Evolutionary conservation across 306 rosid species (phyloP).

Genomic region (Geum urbanum): DNA sequence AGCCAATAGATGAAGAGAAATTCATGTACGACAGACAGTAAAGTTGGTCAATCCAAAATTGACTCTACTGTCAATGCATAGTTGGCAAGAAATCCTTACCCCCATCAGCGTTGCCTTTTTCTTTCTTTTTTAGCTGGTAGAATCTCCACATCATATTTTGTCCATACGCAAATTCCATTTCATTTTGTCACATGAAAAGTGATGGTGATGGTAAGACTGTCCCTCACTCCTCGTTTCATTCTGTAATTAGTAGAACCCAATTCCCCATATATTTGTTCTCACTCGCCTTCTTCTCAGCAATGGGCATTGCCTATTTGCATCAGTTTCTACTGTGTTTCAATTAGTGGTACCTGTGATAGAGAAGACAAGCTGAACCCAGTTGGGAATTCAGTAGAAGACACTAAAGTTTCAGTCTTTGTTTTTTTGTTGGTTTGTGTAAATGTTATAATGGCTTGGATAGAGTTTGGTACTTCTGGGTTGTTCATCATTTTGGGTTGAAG

Average conservation of each 20-base stretch:
- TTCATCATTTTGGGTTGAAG: not conserved
- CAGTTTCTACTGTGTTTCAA: not conserved
- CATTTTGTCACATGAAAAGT: not conserved
- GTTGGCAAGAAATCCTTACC: not conserved
- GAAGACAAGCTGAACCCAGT: not conserved
- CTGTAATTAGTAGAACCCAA: not conserved
- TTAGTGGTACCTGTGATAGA: not conserved
- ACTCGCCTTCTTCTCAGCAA: not conserved
- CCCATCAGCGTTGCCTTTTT: not conserved
- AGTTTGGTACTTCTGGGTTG: not conserved
- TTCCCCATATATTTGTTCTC: not conserved
- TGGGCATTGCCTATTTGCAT: not conserved
- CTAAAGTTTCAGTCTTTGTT: not conserved
- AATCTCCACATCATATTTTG: slow-evolving; percentile 1
- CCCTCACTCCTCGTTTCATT: not conserved
- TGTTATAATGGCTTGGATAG: not conserved
- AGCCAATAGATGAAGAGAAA: not conserved
- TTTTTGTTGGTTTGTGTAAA: not conserved
- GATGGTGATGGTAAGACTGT: not conserved
- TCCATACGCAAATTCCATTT: not conserved
- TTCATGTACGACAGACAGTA: not conserved
- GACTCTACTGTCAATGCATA: not conserved
- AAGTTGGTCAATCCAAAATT: not conserved
- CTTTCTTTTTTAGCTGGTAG: not conserved
- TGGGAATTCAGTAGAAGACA: slow-evolving; percentile 1